These are phyloP conservation scores for Eleusine indica DNA, from an alignment of 176 grass and related monocot species.

Conservation along the genomic window DNA sequence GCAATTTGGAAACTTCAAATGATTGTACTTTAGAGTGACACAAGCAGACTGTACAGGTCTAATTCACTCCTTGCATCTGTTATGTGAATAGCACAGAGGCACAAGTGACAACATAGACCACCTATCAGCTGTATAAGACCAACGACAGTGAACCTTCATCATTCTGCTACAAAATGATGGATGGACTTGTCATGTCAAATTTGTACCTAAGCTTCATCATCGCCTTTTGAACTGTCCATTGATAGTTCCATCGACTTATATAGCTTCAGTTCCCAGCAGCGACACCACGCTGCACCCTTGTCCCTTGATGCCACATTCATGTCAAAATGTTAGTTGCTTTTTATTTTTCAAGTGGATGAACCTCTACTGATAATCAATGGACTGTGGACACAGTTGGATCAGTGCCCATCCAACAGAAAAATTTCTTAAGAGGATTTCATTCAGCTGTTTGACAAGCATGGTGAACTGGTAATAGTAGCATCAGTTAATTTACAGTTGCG, in stretches of 20 bases:
- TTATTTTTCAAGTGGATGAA: neutral
- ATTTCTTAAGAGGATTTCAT: neutral
- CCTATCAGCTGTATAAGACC: constrained; percentile 10
- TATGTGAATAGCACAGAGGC: neutral
- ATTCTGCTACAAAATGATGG: constrained; percentile 37
- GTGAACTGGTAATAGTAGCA: neutral
- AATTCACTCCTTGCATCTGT: constrained; percentile 23
- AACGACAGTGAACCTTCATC: constrained; percentile 24
- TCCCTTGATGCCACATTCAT: neutral
- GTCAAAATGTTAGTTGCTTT: constrained; percentile 5
- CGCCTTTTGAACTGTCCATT: constrained; percentile 4
- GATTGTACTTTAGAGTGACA: constrained; percentile 8
- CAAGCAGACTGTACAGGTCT: neutral
- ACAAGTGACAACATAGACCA: constrained; percentile 22
- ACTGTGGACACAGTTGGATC: constrained; percentile 12
- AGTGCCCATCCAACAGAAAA: constrained; percentile 16
- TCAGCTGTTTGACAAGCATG: constrained; percentile 18
- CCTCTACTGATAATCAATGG: constrained; percentile 7
- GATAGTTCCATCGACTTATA: constrained; percentile 29
- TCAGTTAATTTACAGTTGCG: neutral
- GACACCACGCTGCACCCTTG: neutral
- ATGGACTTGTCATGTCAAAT: constrained; percentile 24
- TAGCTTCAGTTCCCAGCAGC: neutral
- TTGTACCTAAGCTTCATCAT: constrained; percentile 14
- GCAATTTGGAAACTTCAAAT: constrained; percentile 24